Evolutionary conservation across 1,139 yeast species (phyloP).

Genomic region (Geotrichum citri-aurantii): DNA sequence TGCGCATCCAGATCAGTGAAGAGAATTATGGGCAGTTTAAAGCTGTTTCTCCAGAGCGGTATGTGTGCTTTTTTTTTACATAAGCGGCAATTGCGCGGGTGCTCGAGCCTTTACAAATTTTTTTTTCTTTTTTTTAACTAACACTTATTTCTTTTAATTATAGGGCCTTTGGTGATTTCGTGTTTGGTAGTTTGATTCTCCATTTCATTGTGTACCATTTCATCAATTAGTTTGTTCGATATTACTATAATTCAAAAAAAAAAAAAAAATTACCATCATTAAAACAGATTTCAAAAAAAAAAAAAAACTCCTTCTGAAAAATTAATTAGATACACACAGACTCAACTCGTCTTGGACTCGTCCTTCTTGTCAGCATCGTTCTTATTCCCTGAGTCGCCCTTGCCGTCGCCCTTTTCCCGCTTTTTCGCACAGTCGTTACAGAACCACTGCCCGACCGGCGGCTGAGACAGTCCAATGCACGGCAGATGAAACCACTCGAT

Average conservation of each 20-base stretch:
- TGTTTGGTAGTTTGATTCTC: constrained; percentile 78
- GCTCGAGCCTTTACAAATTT: too few species aligned
- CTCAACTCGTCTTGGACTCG: not conserved
- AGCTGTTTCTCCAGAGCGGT: constrained; percentile 56
- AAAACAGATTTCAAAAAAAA: too few species aligned
- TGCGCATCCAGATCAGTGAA: constrained; percentile 63
- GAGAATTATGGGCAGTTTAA: constrained; percentile 43
- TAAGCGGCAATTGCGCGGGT: not conserved
- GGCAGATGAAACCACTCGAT: constrained; percentile 97
- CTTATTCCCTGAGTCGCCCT: not conserved
- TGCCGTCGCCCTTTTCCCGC: constrained; percentile 21
- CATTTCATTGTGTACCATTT: constrained; percentile 90
- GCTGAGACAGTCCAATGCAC: constrained; percentile 82
- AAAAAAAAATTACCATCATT: too few species aligned
- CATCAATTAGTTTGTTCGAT: constrained; percentile 51
- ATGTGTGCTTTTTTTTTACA: constrained; percentile 8
- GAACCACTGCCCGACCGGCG: constrained; percentile 96
- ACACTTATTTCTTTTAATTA: not conserved
- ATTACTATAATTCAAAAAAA: too few species aligned
- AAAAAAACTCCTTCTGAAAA: too few species aligned
- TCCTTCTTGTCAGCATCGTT: not conserved
- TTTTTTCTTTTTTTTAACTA: not conserved
- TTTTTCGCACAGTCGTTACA: constrained; percentile 72
- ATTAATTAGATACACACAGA: not conserved
- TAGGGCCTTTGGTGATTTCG: constrained; percentile 74